These are phyloP conservation scores for Trichoderma erinaceum DNA, from an alignment of 495 filamentous ascomycete genomes.

Conservation along the genomic window DNA sequence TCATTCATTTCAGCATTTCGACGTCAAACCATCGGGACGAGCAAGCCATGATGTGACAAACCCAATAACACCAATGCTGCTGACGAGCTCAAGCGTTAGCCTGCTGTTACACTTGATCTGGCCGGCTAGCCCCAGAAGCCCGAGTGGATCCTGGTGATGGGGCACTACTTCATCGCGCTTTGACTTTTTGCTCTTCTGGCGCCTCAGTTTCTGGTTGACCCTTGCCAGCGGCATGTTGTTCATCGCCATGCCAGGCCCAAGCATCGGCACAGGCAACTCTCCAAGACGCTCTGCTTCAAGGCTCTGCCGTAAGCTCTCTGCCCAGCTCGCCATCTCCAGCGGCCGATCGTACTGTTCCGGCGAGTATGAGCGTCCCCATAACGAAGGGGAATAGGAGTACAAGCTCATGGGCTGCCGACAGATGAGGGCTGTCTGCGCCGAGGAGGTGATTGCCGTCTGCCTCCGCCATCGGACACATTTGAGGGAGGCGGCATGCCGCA, in stretches of 20 bases:
- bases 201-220: constrained; percentile 15
- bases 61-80: constrained; percentile 68
- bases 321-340: constrained; percentile 17
- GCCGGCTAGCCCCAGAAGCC: constrained; percentile 64
- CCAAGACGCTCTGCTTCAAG: constrained; percentile 13
- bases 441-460: background rate
- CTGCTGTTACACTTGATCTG: constrained; percentile 60
- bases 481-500: constrained; percentile 79
- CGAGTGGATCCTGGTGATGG: constrained; percentile 65
- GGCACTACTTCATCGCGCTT: constrained; percentile 24
- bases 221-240: constrained; percentile 17
- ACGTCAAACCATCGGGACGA: background rate
- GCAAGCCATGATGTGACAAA: constrained; percentile 35
- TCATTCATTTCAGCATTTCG: background rate
- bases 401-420: constrained; percentile 1
- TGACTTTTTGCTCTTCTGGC: constrained; percentile 16
- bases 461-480: constrained; percentile 71
- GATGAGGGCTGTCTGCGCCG: constrained; percentile 1
- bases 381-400: background rate
- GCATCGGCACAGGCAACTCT: constrained; percentile 14
- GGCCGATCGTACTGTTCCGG: constrained; percentile 1
- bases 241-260: constrained; percentile 8
- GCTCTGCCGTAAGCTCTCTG: constrained; percentile 13
- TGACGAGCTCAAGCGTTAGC: constrained; percentile 70
- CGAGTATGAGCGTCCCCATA: background rate